phyloP scores from a whole-genome alignment of 306 rosid genomes.

The Medicago arabica region DNA sequence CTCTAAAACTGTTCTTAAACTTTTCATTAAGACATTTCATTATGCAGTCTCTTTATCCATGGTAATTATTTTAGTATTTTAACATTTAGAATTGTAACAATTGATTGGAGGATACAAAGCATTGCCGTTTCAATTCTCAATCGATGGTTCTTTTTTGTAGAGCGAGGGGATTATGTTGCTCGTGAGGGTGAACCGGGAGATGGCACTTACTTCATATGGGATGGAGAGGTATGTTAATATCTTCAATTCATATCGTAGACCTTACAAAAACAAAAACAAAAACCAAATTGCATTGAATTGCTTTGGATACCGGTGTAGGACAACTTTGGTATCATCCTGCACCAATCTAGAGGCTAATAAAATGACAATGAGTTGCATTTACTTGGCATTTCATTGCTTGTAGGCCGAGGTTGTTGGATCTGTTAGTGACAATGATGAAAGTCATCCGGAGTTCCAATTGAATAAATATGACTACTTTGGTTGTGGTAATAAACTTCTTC shows the following conservation, averaged over 20 bases:
- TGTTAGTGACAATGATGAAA: constrained; percentile 58
- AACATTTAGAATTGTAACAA: constrained; percentile 12
- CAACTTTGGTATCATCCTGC: constrained; percentile 10
- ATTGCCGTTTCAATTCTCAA: constrained; percentile 22
- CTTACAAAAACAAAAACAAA: background rate
- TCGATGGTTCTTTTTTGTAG: constrained; percentile 49
- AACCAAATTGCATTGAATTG: constrained; percentile 25
- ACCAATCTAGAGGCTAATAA: constrained; percentile 7
- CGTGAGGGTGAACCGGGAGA: constrained; percentile 80
- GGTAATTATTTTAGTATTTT: background rate
- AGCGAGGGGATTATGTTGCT: constrained; percentile 66
- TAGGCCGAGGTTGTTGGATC: constrained; percentile 85
- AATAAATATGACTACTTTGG: constrained; percentile 84
- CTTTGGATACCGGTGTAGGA: constrained; percentile 25
- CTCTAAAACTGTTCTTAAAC: no score
- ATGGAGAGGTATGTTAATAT: constrained; percentile 76
- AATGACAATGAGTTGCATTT: constrained; percentile 2
- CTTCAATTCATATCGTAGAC: constrained; percentile 17
- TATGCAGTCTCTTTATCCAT: background rate
- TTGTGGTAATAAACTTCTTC: constrained; percentile 55
- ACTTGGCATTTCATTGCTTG: constrained; percentile 36
- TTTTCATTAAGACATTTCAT: background rate
- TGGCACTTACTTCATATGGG: constrained; percentile 86
- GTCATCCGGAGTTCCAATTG: constrained; percentile 74
- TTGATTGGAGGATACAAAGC: constrained; percentile 8